phyloP scores from a whole-genome alignment of 176 grass and related monocot species.

The Guadua angustifolia region DNA sequence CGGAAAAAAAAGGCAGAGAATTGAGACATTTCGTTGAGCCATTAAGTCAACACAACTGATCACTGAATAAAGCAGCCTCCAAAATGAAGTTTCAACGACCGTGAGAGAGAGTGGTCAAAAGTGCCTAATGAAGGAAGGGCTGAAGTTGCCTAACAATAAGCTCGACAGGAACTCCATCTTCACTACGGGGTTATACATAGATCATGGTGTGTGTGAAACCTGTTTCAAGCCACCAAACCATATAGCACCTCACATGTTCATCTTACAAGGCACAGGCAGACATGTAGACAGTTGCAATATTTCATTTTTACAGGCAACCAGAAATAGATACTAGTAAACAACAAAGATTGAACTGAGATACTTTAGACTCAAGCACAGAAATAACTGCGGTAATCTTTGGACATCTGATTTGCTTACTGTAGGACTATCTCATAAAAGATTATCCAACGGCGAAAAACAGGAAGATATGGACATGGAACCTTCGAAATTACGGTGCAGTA shows the following conservation, averaged over 20 bases:
- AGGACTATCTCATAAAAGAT: background rate
- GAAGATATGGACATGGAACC: background rate
- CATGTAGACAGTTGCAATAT: background rate
- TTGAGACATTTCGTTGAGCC: background rate
- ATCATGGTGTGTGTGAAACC: background rate
- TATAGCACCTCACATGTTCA: background rate
- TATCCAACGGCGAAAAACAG: background rate
- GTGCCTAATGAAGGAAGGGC: background rate
- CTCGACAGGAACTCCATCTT: background rate
- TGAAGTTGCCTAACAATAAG: background rate
- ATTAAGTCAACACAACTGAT: conserved; percentile 4
- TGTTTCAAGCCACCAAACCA: background rate
- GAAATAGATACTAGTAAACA: background rate
- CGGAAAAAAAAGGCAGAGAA: conserved; percentile 1
- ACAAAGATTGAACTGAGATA: background rate
- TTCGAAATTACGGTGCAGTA: background rate
- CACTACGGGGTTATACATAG: background rate
- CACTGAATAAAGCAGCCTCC: conserved; percentile 11
- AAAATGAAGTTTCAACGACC: conserved; percentile 27
- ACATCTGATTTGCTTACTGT: background rate
- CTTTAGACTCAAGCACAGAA: background rate
- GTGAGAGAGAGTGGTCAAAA: conserved; percentile 6
- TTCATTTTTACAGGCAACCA: background rate
- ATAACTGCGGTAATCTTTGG: background rate
- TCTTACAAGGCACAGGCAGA: background rate